phyloP scores from a whole-genome alignment of 192 early-diverging fungal species.

The Coemansia guatemalensis region DNA sequence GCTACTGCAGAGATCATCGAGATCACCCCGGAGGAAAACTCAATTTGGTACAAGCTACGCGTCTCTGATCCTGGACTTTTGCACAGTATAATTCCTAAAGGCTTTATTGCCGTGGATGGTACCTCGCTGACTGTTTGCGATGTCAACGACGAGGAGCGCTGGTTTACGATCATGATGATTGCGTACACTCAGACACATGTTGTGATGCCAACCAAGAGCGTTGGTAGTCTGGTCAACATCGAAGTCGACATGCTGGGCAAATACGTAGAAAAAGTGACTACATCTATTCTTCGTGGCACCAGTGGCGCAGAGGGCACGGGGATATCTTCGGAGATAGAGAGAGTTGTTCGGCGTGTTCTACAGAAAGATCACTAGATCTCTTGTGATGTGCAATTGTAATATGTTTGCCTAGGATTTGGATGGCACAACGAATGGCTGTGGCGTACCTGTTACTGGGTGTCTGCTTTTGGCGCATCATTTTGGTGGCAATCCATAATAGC shows the following conservation, averaged over 20 bases:
- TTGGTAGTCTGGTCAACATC: conserved; percentile 83
- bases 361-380: conserved; percentile 17
- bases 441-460: no score
- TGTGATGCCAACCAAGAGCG: conserved; percentile 70
- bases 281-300: conserved; percentile 49
- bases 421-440: no score
- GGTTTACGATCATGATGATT: conserved; percentile 95
- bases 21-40: conserved; percentile 86
- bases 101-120: conserved; percentile 91
- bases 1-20: conserved; percentile 72
- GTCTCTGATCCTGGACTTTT: conserved; percentile 59
- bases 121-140: conserved; percentile 92
- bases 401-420: no score
- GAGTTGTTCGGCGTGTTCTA: conserved; percentile 42
- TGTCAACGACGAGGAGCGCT: conserved; percentile 70
- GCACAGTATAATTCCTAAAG: conserved; percentile 91
- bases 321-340: conserved; percentile 37
- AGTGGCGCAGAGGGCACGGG: conserved; percentile 3
- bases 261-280: conserved; percentile 84
- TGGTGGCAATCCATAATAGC: background rate
- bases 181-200: conserved; percentile 87
- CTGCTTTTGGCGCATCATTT: no score
- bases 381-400: background rate
- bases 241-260: conserved; percentile 99
- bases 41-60: conserved; percentile 71